Conservation (phyloP, 805 yeast genomes). For the Kuraishia hungarica region DNA sequence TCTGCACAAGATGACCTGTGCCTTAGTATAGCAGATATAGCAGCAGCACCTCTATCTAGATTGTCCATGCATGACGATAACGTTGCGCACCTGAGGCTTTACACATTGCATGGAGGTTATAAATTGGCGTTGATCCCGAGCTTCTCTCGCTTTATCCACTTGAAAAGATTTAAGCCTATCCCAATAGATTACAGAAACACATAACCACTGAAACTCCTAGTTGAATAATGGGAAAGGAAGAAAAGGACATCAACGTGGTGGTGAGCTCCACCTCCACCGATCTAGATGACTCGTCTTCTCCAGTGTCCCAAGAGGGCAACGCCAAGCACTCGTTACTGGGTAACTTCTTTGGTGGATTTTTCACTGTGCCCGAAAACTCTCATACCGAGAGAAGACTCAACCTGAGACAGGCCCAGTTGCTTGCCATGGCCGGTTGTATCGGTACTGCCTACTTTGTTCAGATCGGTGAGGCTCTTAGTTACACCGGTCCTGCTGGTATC, state of each 20-base stretch:
- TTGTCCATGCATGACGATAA: background rate
- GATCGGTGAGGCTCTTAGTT: constrained; percentile 28
- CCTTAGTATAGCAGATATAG: background rate
- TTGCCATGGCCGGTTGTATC: constrained; percentile 43
- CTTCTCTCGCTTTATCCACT: background rate
- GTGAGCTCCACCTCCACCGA: background rate
- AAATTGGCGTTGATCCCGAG: background rate
- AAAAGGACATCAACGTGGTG: background rate
- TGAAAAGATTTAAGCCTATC: background rate
- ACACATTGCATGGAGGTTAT: background rate
- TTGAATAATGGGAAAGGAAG: background rate
- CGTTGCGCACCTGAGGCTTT: background rate
- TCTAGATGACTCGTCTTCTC: background rate
- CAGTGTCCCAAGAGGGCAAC: background rate
- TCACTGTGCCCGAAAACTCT: background rate
- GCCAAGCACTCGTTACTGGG: background rate
- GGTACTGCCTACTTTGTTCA: constrained; percentile 38
- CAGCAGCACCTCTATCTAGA: background rate
- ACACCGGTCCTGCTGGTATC: constrained; percentile 33
- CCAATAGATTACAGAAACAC: background rate
- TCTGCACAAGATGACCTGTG: background rate
- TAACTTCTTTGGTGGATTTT: background rate
- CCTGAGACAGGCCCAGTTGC: constrained; percentile 36
- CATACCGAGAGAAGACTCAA: constrained; percentile 21
- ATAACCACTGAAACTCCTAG: background rate